Evolutionary conservation across 306 rosid species (phyloP).

Genomic region (Citrullus amarus): DNA sequence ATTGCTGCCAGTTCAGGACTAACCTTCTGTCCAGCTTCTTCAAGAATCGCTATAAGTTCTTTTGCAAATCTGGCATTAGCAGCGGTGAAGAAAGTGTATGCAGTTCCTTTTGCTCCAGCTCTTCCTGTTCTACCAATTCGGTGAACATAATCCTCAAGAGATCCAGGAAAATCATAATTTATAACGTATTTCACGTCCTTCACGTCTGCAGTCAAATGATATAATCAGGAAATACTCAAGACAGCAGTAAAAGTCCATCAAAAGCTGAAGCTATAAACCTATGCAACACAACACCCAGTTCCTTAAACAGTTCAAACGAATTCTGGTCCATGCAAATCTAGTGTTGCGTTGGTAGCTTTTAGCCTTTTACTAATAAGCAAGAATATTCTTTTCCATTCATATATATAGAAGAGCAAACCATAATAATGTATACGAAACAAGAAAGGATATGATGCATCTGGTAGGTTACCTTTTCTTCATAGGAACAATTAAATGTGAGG

Average conservation of each 20-base stretch:
- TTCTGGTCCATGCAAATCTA: neutral
- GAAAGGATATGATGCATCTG: neutral
- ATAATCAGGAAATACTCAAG: neutral
- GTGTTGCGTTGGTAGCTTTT: neutral
- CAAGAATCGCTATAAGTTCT: conserved; percentile 77
- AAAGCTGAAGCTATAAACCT: neutral
- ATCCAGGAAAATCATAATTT: conserved; percentile 93
- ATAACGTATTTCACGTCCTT: conserved; percentile 89
- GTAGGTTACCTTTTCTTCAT: neutral
- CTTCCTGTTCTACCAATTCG: conserved; percentile 98
- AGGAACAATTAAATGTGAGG: no score
- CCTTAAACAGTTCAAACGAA: neutral
- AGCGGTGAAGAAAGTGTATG: conserved; percentile 91
- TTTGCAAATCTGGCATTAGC: conserved; percentile 92
- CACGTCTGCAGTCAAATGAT: conserved; percentile 52
- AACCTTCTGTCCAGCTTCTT: conserved; percentile 93
- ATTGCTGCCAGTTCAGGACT: conserved; percentile 88
- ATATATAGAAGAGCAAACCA: neutral
- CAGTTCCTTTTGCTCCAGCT: conserved; percentile 99
- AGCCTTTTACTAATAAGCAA: neutral
- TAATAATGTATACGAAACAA: neutral
- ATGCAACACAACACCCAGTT: neutral
- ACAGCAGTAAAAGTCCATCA: neutral
- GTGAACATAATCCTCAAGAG: conserved; percentile 95
- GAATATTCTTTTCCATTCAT: neutral